A percentile compares a stretch with the other conserved stretches of the same genome.
These are phyloP conservation scores for Fraxinus sp. DNA, from an alignment of 305 asterid genomes.

Conservation along the genomic window DNA sequence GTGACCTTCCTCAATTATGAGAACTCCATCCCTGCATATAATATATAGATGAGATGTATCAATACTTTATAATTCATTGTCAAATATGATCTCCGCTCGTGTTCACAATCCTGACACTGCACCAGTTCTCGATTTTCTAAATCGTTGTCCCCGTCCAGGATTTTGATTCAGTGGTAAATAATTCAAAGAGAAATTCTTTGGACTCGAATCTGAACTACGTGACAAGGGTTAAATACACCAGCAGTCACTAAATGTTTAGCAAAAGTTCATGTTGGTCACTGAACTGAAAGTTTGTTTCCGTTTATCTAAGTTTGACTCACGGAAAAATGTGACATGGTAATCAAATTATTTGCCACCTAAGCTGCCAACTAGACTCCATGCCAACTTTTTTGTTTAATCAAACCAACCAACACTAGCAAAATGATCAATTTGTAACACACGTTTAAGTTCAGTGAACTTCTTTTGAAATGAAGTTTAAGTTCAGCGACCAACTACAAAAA, in stretches of 20 bases:
- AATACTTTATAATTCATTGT: slow-evolving; percentile 48
- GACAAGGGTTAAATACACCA: background rate
- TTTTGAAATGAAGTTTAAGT: background rate
- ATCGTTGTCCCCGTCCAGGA: slow-evolving; percentile 37
- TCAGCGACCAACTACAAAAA: background rate
- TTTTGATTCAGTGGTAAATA: slow-evolving; percentile 28
- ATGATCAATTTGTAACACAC: background rate
- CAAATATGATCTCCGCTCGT: slow-evolving; percentile 42
- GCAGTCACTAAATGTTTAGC: background rate
- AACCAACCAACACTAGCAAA: background rate
- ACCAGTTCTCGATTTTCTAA: slow-evolving; percentile 56
- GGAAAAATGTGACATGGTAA: background rate
- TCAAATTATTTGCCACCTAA: background rate
- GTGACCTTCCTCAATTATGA: slow-evolving; percentile 72
- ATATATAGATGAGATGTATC: slow-evolving; percentile 66
- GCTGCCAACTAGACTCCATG: background rate
- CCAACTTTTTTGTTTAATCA: background rate
- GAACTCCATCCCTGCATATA: slow-evolving; percentile 96
- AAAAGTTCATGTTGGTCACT: background rate
- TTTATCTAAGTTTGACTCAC: background rate
- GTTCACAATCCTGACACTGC: slow-evolving; percentile 49
- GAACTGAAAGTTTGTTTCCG: background rate
- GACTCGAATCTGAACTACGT: background rate
- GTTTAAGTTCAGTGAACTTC: background rate
- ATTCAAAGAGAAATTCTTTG: background rate